Evolutionary conservation across 73 alveolate genomes (phyloP), one percentile per base, ranked within the genome.

Genomic region (Paramecium sonneborni): DNA sequence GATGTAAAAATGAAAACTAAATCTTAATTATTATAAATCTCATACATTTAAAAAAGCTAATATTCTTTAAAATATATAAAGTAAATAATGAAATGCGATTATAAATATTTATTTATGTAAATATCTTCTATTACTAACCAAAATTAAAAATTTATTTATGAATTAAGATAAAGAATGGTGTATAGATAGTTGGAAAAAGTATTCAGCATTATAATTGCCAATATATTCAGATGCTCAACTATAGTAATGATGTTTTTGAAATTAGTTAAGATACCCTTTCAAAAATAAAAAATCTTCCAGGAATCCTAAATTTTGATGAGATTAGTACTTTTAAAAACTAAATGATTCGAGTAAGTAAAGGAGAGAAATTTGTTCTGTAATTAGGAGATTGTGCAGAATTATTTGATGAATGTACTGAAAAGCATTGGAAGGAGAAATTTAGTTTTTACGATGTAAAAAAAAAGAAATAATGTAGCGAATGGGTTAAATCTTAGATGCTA

Each of bases 381-480:
- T 44, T 69, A 18, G 95, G 95, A 2, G 95, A 92, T 62, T 92
- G 95, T 67, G 89, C 95, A 18, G 95, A 92, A 62, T 35, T 85
- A 9, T 92, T 85, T 76, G 85, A 82, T 28, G 95, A 92, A 39
- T 85, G 93, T 41, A 92, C 58, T 23, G 86, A 58, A 3, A 56
- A 38, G 38, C 43, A 39, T 57, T 48, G 89, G 76, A 57, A 69
- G 5, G 38, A 26, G 41, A 92, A 88, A 37, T 52, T 92, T 37
- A 18, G 48, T 58, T 86, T 48, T 76, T 41, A 48, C 85, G 74
- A 52, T 67, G 92, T 55, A 85, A 44, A 39, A 26, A 20, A 37
- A 37, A 30, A 18, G 14, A 85, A 12, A 41, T 12, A n/a, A 30
- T 18, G 12, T 76, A 24, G 85, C 86, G 52, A 92, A 62, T 69